phyloP scores from a whole-genome alignment of 2,329 filamentous ascomycete genomes.

The Calonectria crousiana region DNA sequence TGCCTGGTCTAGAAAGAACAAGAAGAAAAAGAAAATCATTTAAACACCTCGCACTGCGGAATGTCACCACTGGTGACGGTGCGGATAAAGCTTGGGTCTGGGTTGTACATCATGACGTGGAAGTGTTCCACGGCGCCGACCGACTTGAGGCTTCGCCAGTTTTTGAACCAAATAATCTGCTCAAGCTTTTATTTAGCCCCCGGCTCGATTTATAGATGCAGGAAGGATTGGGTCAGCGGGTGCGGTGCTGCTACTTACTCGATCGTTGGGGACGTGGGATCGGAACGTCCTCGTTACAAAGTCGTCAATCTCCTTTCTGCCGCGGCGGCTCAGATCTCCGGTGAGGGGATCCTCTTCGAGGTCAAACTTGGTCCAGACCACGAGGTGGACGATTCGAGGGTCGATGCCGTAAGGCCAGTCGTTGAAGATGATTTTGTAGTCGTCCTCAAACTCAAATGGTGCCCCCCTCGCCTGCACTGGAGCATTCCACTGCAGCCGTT shows the following conservation, averaged over 20 bases:
- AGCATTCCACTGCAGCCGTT: constrained; percentile 77
- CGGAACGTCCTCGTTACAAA: constrained; percentile 79
- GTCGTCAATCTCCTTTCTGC: constrained; percentile 73
- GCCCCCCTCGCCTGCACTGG: constrained; percentile 50
- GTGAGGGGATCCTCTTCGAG: constrained; percentile 76
- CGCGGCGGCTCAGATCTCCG: constrained; percentile 75
- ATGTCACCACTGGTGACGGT: constrained; percentile 81
- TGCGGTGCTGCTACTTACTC: constrained; percentile 57
- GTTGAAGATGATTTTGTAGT: constrained; percentile 84
- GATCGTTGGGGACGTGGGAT: constrained; percentile 60
- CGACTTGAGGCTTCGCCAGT: constrained; percentile 88
- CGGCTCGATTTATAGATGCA: not conserved
- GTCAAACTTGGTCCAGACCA: constrained; percentile 93
- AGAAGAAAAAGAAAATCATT: not conserved
- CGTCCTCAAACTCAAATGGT: constrained; percentile 62
- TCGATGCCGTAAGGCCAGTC: constrained; percentile 97
- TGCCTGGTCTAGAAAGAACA: not conserved
- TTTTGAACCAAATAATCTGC: constrained; percentile 69
- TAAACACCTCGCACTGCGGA: constrained; percentile 66
- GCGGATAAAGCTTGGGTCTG: constrained; percentile 76
- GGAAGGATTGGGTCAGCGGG: not conserved
- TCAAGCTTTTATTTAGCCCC: constrained; percentile 10
- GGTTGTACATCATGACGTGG: constrained; percentile 89
- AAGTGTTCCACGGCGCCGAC: constrained; percentile 92
- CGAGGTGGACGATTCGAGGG: constrained; percentile 81